A percentile compares a stretch with the other conserved stretches of the same genome.
Evolutionary conservation across 2,329 filamentous ascomycete genomes (phyloP).

Genomic region (Madurella mycetomatis): DNA sequence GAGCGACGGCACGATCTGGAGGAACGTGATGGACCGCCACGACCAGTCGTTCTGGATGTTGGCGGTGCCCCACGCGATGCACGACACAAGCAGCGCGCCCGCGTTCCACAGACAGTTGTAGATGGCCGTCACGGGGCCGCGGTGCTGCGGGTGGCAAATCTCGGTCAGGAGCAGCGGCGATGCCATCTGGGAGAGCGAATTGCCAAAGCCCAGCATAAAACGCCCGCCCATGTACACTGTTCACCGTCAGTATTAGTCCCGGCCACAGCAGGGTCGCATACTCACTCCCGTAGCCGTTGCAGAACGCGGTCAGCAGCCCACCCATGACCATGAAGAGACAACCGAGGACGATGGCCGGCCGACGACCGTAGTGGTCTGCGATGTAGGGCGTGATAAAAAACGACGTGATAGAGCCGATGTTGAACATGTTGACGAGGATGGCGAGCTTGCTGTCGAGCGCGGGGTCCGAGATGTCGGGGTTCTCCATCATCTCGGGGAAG

Average conservation of each 20-base stretch:
- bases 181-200: slow-evolving; percentile 59
- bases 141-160: slow-evolving; percentile 64
- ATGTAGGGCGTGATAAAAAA: slow-evolving; percentile 45
- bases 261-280: slow-evolving; percentile 4
- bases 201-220: slow-evolving; percentile 64
- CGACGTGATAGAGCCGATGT: slow-evolving; percentile 45
- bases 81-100: slow-evolving; percentile 47
- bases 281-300: slow-evolving; percentile 41
- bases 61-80: slow-evolving; percentile 60
- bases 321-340: slow-evolving; percentile 45
- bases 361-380: slow-evolving; percentile 41
- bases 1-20: slow-evolving; percentile 58
- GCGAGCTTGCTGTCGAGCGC: slow-evolving; percentile 38
- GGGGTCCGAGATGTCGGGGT: slow-evolving; percentile 19
- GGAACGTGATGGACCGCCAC: slow-evolving; percentile 62
- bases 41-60: slow-evolving; percentile 57
- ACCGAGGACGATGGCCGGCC: slow-evolving; percentile 40
- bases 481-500: slow-evolving; percentile 36
- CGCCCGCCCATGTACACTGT: slow-evolving; percentile 56
- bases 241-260: slow-evolving; percentile 7
- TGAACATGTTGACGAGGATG: slow-evolving; percentile 50
- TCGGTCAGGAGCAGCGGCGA: slow-evolving; percentile 62
- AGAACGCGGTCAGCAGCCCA: slow-evolving; percentile 39
- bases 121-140: slow-evolving; percentile 59
- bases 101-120: slow-evolving; percentile 66